These are phyloP conservation scores for Cutaneotrichosporon sp. DNA, from an alignment of 1,284 basidiomycete genomes.

Conservation along the genomic window DNA sequence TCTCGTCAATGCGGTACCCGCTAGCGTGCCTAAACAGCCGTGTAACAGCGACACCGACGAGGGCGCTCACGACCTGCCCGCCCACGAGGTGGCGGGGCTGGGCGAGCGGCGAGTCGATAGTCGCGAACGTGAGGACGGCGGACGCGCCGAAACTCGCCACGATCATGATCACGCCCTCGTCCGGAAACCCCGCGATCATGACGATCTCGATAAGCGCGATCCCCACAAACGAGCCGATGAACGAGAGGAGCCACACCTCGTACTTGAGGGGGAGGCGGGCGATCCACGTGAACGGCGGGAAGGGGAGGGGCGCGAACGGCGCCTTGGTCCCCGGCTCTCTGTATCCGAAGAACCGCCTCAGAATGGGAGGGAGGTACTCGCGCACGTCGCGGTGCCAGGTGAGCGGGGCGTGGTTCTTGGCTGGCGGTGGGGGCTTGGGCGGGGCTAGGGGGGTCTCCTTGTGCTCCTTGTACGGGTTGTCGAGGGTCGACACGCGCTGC, in stretches of 20 bases:
- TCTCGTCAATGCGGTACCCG: conserved; percentile 53
- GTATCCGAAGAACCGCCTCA: conserved; percentile 38
- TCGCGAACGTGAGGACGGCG: conserved; percentile 63
- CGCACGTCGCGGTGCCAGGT: conserved; percentile 30
- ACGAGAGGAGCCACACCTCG: conserved; percentile 57
- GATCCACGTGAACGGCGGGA: conserved; percentile 41
- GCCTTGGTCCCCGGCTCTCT: conserved; percentile 23
- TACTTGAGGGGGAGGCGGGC: conserved; percentile 53
- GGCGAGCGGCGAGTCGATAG: conserved; percentile 63
- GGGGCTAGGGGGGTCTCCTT: neutral
- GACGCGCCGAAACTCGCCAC: conserved; percentile 63
- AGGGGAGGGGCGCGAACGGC: conserved; percentile 35
- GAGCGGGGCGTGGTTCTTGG: neutral
- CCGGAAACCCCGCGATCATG: conserved; percentile 50
- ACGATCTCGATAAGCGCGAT: conserved; percentile 62
- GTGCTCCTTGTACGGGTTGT: neutral
- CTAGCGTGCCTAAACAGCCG: conserved; percentile 59
- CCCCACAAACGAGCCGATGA: conserved; percentile 62
- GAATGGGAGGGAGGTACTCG: conserved; percentile 23
- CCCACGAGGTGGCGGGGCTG: conserved; percentile 64
- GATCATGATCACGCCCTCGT: conserved; percentile 42
- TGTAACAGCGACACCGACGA: conserved; percentile 61
- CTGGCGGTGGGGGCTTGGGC: neutral
- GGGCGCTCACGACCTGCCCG: conserved; percentile 62
- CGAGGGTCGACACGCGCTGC: neutral